Conservation (phyloP, 2,329 filamentous ascomycete genomes). For the Claviceps lovelessii region DNA sequence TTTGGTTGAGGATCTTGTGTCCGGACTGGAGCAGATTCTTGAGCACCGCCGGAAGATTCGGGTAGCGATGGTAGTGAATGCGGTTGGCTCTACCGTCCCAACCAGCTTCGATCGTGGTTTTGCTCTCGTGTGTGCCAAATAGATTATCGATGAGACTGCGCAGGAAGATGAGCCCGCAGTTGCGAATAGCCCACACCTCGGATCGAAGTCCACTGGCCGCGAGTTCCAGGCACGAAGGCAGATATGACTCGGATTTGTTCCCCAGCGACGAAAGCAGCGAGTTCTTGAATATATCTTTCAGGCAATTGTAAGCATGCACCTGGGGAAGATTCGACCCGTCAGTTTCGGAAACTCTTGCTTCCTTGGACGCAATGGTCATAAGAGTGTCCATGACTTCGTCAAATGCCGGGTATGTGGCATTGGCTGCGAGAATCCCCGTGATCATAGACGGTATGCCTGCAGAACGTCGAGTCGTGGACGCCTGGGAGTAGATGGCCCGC, state of each 20-base stretch:
- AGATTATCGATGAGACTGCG: slow-evolving; percentile 70
- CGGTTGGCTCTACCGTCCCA: slow-evolving; percentile 51
- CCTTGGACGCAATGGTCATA: slow-evolving; percentile 40
- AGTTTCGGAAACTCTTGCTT: slow-evolving; percentile 39
- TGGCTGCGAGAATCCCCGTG: slow-evolving; percentile 62
- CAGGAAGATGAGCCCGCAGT: slow-evolving; percentile 81
- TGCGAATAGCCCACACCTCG: slow-evolving; percentile 83
- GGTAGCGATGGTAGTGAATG: slow-evolving; percentile 57
- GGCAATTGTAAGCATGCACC: slow-evolving; percentile 86
- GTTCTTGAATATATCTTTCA: slow-evolving; percentile 84
- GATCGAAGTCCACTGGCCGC: slow-evolving; percentile 68
- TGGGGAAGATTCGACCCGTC: slow-evolving; percentile 63
- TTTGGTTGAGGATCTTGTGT: slow-evolving; percentile 28
- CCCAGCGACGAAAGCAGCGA: slow-evolving; percentile 61
- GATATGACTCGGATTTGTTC: slow-evolving; percentile 55
- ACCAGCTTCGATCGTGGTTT: slow-evolving; percentile 42
- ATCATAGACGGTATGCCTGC: slow-evolving; percentile 83
- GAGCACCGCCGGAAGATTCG: slow-evolving; percentile 49
- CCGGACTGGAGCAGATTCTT: slow-evolving; percentile 45
- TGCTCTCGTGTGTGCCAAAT: slow-evolving; percentile 63
- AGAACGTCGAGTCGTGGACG: slow-evolving; percentile 74
- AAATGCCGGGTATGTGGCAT: slow-evolving; percentile 45
- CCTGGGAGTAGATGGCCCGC: slow-evolving; percentile 57
- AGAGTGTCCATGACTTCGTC: slow-evolving; percentile 49
- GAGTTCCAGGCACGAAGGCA: slow-evolving; percentile 62